Base-by-base conservation (phyloP, 495 filamentous ascomycete species). In the Cryomyces minteri region DNA sequence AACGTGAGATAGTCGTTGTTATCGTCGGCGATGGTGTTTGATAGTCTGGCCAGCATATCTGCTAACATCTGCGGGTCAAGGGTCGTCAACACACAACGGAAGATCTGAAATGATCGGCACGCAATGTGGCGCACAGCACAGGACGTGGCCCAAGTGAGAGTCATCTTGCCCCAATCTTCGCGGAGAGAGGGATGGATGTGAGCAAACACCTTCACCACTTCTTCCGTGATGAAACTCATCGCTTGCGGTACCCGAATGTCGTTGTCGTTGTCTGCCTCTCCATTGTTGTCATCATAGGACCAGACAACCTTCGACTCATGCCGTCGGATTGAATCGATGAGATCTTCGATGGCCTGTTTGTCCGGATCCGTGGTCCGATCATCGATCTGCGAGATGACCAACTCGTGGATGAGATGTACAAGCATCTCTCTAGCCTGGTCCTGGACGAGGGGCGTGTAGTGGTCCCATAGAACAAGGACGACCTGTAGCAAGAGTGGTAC, bases 351-450 rank as follows among this genome's bases (percentile, higher is more conserved):
- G 0, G 73, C 69, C 44, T 76, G 70, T 51, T 82, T 84, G n/a
- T 71, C 76, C 6, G 75, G 71, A 1, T 59, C 55, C 0, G 76
- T 70, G 5, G 71, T 73, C 44, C 77, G 69, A 46, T 94, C 82
- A 47, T 88, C 84, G 39, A 94, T 73, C 47, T 80, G 82, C 0
- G 92, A 90, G 34, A 95, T 87, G 31, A 98, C 82, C 11, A 98
- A 72, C 57, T 96, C 92, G 55, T 98, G 90, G 41, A 98, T 94
- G 6, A 98, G 71, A 66, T 98, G 90, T 32, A 98, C 87, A 11
- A 96, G 72, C 90, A 98, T 94, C 55, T 98, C 90, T 39, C 88
- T 77, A 37, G 90, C 87, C 59, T 96, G 87, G 48, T 96, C 90
- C 54, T 94, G 90, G 1, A 98, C 88, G 9, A 94, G 74, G n/a